Evolutionary conservation across 805 yeast genomes (phyloP), one percentile per base, ranked within the genome.

Genomic region (Pichia deserticola): DNA sequence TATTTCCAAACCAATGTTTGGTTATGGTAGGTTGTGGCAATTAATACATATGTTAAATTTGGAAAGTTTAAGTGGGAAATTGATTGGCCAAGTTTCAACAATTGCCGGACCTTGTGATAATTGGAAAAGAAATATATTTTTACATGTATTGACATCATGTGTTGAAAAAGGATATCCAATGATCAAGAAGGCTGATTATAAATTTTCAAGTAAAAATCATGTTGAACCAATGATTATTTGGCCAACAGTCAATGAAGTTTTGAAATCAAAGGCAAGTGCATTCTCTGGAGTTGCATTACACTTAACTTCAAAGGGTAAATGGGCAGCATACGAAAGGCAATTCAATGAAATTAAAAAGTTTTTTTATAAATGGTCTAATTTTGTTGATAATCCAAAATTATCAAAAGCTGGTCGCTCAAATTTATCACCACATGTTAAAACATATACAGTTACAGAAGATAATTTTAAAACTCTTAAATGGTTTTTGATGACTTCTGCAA

Each of bases 401-500:
- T 54, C 60, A 1, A 56, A 44, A 42, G 59, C 69, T 0, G 60
- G 63, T 2, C 52, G 71, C 42, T 42, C 58, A 0, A 51, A 52
- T 27, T 45, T 67, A n/a, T 57, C 67, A 5, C 67, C 71, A 4
- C 96, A 88, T 64, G 81, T 83, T 12, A 88, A 88, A 63, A 77
- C 86, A 34, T 80, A 84, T 57, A 59, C 78, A 51, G 73, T 78
- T 54, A 74, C 82, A 11, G 74, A 74, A 5, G 80, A 79, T 55
- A 58, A 72, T 45, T 78, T 75, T 63, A 57, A 65, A 36, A 66
- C 77, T 3, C 60, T 85, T 5, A 74, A 77, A 45, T 88, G 95
- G 95, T 74, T 82, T 20, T 62, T 85, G 6, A 70, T 85, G 60
- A 85, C 93, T 0, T 82, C 89, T 44, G 85, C 88, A 34, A 88